A percentile compares a stretch with the other conserved stretches of the same genome.
Conservation (phyloP, 345 rosid genomes). For the Gossypioides kirkii region DNA sequence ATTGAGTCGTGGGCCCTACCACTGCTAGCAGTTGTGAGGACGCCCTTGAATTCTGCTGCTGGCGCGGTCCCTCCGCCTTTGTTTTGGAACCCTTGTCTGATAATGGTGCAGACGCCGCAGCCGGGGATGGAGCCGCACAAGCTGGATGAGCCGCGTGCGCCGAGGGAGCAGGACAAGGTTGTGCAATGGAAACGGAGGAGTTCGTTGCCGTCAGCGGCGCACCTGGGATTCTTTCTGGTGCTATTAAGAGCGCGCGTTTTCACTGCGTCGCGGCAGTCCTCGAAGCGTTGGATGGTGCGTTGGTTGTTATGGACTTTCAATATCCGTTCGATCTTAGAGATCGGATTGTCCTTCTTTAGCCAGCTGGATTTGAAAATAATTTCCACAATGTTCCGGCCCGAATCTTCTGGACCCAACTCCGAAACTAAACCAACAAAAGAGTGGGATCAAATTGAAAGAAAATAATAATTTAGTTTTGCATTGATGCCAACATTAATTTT, state of each 20-base stretch:
- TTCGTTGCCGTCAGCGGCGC: slow-evolving; percentile 98
- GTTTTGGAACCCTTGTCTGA: slow-evolving; percentile 73
- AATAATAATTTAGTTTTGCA: neutral
- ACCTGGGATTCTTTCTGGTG: slow-evolving; percentile 67
- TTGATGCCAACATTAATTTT: slow-evolving; percentile 1
- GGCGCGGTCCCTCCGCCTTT: slow-evolving; percentile 22
- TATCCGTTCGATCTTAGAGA: slow-evolving; percentile 92
- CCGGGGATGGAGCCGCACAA: slow-evolving; percentile 74
- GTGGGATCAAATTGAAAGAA: neutral
- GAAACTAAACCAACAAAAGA: slow-evolving; percentile 47
- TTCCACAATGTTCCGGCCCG: slow-evolving; percentile 93
- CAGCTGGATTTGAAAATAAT: slow-evolving; percentile 98
- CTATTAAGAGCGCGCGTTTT: slow-evolving; percentile 74
- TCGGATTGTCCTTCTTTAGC: slow-evolving; percentile 78
- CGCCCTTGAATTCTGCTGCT: slow-evolving; percentile 28
- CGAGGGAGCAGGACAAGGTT: slow-evolving; percentile 66
- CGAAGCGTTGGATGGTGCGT: slow-evolving; percentile 93
- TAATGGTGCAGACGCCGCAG: slow-evolving; percentile 83
- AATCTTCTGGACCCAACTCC: slow-evolving; percentile 92
- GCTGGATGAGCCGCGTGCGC: slow-evolving; percentile 69
- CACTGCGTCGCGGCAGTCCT: slow-evolving; percentile 91
- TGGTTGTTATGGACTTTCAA: slow-evolving; percentile 93
- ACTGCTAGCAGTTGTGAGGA: slow-evolving; percentile 84
- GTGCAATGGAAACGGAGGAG: slow-evolving; percentile 89
- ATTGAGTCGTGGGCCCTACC: slow-evolving; percentile 89